These are phyloP conservation scores for Aspergillus transmontanensis DNA, from an alignment of 2,329 filamentous ascomycete genomes.

Conservation along the genomic window DNA sequence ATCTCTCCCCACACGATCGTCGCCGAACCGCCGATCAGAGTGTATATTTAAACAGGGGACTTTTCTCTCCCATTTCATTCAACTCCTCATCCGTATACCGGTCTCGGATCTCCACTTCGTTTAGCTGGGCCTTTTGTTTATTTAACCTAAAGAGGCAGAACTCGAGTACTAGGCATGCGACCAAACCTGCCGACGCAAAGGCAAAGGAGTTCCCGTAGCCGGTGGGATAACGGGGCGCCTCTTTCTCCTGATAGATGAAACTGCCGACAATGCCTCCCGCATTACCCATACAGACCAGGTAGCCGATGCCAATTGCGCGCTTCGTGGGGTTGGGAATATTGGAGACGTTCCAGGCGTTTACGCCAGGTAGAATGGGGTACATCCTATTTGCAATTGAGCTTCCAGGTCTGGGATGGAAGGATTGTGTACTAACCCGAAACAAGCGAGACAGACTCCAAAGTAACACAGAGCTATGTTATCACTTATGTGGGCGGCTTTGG, in stretches of 20 bases:
- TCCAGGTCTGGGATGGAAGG: not conserved
- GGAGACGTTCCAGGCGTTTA: conserved; percentile 46
- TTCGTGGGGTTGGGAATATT: conserved; percentile 44
- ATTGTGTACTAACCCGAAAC: conserved; percentile 29
- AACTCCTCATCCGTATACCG: not conserved
- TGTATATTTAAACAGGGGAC: not conserved
- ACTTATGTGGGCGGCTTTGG: conserved; percentile 39
- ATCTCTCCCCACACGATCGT: not conserved
- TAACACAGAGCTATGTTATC: conserved; percentile 47
- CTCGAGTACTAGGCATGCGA: conserved; percentile 8
- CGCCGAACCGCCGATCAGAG: not conserved
- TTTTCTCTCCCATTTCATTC: not conserved
- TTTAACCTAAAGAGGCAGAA: not conserved
- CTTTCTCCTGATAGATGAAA: conserved; percentile 35
- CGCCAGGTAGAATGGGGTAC: conserved; percentile 47
- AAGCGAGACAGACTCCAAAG: conserved; percentile 50
- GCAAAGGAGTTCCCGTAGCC: conserved; percentile 37
- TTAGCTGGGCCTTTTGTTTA: not conserved
- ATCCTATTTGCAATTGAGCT: conserved; percentile 19
- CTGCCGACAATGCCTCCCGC: conserved; percentile 40
- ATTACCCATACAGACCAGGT: conserved; percentile 46
- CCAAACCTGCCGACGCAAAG: conserved; percentile 28
- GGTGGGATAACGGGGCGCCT: conserved; percentile 36
- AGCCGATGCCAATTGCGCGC: conserved; percentile 47
- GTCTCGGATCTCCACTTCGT: not conserved